Evolutionary conservation across 495 filamentous ascomycete species (phyloP).

Genomic region (Aspergillus steynii): DNA sequence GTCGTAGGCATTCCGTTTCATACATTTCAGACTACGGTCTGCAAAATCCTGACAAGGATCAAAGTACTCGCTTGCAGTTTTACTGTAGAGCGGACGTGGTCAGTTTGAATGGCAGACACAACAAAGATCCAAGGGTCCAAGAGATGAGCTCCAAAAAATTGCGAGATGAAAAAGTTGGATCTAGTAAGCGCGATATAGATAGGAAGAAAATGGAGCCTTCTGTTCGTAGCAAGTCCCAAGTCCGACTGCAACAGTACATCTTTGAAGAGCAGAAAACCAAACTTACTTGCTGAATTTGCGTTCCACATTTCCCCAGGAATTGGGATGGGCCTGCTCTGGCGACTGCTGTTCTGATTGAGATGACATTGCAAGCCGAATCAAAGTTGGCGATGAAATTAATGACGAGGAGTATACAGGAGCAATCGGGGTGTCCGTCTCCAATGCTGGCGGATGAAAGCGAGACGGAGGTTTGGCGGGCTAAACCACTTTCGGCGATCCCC

Average conservation of each 20-base stretch:
- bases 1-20: constrained; percentile 83
- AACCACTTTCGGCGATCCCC: background rate
- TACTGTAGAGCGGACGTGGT: constrained; percentile 52
- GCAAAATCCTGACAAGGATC: constrained; percentile 97
- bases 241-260: too few relatives aligned
- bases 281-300: constrained; percentile 45
- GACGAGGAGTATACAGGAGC: background rate
- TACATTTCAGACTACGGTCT: constrained; percentile 76
- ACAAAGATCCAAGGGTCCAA: background rate
- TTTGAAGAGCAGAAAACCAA: background rate
- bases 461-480: background rate
- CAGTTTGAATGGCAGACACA: constrained; percentile 12
- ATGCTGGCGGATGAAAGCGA: background rate
- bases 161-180: background rate
- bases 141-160: too few relatives aligned
- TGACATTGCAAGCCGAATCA: constrained; percentile 11
- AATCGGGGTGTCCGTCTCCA: background rate
- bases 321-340: constrained; percentile 22
- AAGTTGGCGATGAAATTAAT: background rate
- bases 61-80: constrained; percentile 79
- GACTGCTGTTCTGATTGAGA: constrained; percentile 16
- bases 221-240: too few relatives aligned
- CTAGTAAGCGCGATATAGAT: background rate
- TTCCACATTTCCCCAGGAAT: constrained; percentile 41
- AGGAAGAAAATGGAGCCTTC: background rate